Conservation (phyloP, 2,329 filamentous ascomycete genomes). For the Colletotrichum brevisporum region DNA sequence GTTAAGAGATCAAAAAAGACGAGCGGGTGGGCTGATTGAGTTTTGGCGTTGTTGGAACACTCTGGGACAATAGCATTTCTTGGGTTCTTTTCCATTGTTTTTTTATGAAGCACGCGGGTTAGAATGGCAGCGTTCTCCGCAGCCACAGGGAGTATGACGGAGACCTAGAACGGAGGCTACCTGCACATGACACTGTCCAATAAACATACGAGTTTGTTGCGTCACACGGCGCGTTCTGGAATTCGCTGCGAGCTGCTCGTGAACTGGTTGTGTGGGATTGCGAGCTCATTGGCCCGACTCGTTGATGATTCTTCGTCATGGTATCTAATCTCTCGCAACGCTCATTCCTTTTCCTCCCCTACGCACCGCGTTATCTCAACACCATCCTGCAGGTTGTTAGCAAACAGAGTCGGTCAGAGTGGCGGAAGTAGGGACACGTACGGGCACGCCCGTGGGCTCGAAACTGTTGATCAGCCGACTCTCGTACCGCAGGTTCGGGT, state of each 20-base stretch:
- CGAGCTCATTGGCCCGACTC: background rate
- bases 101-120: constrained; percentile 25
- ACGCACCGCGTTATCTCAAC: constrained; percentile 76
- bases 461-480: constrained; percentile 75
- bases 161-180: constrained; percentile 32
- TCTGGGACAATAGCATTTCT: constrained; percentile 36
- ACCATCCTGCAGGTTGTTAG: constrained; percentile 65
- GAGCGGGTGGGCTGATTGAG: constrained; percentile 15
- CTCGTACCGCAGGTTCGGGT: constrained; percentile 76
- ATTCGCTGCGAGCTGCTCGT: background rate
- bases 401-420: background rate
- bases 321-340: background rate
- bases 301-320: background rate
- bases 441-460: constrained; percentile 76
- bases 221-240: background rate
- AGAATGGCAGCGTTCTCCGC: constrained; percentile 15
- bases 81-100: background rate
- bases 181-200: constrained; percentile 31
- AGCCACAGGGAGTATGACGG: constrained; percentile 13
- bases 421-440: constrained; percentile 54
- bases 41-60: constrained; percentile 35
- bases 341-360: constrained; percentile 47
- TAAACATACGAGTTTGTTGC: constrained; percentile 22
- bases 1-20: background rate
- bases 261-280: background rate